These are phyloP conservation scores for Thielaviopsis populi DNA, from an alignment of 2,329 filamentous ascomycete species.

Conservation along the genomic window DNA sequence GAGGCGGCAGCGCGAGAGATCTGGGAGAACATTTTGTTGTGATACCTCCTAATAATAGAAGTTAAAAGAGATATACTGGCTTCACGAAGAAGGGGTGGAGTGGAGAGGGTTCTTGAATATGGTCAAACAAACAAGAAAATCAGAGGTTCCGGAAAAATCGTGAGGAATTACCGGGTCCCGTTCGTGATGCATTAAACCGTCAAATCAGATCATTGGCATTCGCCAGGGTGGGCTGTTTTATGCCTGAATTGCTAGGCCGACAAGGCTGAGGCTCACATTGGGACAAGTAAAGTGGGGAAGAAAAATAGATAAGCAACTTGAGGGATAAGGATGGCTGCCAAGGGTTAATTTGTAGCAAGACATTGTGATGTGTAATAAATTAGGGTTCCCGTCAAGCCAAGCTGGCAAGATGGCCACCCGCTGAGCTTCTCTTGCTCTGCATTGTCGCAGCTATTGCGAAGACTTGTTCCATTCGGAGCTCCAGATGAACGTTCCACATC, in stretches of 20 bases:
- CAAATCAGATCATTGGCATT: background rate
- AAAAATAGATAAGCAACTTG: background rate
- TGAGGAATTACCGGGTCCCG: conserved; percentile 4
- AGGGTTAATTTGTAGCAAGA: background rate
- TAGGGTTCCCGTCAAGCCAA: background rate
- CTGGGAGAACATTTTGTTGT: conserved; percentile 44
- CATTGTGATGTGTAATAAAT: background rate
- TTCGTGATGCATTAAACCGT: background rate
- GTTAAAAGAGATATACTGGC: background rate
- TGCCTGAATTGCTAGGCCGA: conserved; percentile 1
- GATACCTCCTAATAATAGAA: conserved; percentile 1
- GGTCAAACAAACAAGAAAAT: no score
- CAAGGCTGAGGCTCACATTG: background rate
- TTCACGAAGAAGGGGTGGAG: conserved; percentile 1
- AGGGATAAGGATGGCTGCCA: background rate
- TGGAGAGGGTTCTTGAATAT: conserved; percentile 2
- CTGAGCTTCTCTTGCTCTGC: no score
- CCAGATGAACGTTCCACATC: conserved; percentile 72
- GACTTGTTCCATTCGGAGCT: conserved; percentile 40
- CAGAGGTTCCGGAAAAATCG: background rate
- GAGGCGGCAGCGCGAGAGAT: conserved; percentile 48
- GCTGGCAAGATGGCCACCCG: no score
- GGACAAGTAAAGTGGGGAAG: background rate
- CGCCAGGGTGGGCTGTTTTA: background rate
- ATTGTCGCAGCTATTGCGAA: background rate